phyloP scores from a whole-genome alignment of 768 basidiomycete species.

The Mycena maculata region DNA sequence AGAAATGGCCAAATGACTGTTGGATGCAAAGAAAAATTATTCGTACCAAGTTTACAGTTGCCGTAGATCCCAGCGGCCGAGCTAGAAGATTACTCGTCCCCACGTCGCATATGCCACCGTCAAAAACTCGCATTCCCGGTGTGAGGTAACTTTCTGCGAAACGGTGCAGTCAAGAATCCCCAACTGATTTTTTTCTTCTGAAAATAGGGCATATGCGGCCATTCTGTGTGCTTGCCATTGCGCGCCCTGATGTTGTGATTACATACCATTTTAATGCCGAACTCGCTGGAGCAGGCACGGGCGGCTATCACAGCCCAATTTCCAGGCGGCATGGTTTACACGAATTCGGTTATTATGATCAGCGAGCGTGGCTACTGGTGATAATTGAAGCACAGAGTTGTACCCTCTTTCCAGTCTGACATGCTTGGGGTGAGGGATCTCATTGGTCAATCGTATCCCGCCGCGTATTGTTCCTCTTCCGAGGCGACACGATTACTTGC shows the following conservation, averaged over 20 bases:
- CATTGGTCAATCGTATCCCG: background rate
- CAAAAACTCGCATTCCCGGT: constrained; percentile 1
- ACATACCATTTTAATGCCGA: constrained; percentile 26
- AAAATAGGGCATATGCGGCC: constrained; percentile 31
- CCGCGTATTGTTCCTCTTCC: background rate
- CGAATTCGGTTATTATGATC: background rate
- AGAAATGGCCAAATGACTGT: too few relatives aligned
- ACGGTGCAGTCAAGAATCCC: too few relatives aligned
- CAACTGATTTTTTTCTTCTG: background rate
- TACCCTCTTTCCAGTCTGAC: constrained; percentile 10
- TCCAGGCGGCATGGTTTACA: background rate
- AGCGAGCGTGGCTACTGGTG: constrained; percentile 2
- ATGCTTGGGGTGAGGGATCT: constrained; percentile 9
- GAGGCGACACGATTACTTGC: constrained; percentile 25
- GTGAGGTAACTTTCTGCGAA: background rate
- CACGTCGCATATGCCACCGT: background rate
- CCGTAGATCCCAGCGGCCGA: too few relatives aligned
- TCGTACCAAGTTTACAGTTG: too few relatives aligned
- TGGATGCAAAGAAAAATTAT: too few relatives aligned
- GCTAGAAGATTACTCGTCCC: too few relatives aligned
- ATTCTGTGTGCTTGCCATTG: constrained; percentile 27
- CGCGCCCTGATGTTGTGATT: constrained; percentile 16
- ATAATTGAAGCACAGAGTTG: background rate
- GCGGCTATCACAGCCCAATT: background rate
- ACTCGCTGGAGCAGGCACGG: background rate